Percentiles rank a stretch among this genome's conserved stretches.
Evolutionary conservation across 2,329 filamentous ascomycete genomes (phyloP).

Genomic region (Fusarium begoniae): DNA sequence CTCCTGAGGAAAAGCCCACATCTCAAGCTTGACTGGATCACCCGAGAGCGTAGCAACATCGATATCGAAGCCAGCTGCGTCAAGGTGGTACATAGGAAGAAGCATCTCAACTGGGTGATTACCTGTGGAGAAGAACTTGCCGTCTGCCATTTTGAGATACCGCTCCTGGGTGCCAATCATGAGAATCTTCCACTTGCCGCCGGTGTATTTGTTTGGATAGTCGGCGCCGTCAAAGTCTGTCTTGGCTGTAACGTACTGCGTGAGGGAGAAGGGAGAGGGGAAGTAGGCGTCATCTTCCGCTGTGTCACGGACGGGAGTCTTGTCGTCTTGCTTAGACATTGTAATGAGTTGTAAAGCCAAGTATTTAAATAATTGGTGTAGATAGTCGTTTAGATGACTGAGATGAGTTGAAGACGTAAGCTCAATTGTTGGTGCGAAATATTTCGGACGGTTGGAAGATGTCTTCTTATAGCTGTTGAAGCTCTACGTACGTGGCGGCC

Average conservation of each 20-base stretch:
- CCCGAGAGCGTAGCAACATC: not conserved
- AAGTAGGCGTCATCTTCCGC: constrained; percentile 10
- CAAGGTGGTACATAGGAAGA: not conserved
- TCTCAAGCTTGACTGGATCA: not conserved
- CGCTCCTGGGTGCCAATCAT: constrained; percentile 1
- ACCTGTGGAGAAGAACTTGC: not conserved
- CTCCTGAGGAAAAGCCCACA: constrained; percentile 3
- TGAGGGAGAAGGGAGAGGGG: constrained; percentile 1
- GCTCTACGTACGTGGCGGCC: not conserved
- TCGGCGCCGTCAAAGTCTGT: constrained; percentile 4
- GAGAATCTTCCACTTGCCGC: constrained; percentile 3
- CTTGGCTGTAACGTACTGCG: not conserved
- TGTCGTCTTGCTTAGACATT: not conserved
- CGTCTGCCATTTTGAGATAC: constrained; percentile 4
- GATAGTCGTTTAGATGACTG: rapidly evolving
- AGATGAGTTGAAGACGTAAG: rapidly evolving
- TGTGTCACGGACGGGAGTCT: not conserved
- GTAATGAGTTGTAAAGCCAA: rapidly evolving
- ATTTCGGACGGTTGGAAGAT: not conserved
- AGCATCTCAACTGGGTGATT: constrained; percentile 7
- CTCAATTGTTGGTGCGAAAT: not conserved
- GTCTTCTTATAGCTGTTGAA: not conserved
- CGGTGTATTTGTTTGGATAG: not conserved
- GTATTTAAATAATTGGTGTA: too few species aligned
- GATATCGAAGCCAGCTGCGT: not conserved